These are phyloP conservation scores for Coniella vitis DNA, from an alignment of 2,329 filamentous ascomycete genomes.

Conservation along the genomic window DNA sequence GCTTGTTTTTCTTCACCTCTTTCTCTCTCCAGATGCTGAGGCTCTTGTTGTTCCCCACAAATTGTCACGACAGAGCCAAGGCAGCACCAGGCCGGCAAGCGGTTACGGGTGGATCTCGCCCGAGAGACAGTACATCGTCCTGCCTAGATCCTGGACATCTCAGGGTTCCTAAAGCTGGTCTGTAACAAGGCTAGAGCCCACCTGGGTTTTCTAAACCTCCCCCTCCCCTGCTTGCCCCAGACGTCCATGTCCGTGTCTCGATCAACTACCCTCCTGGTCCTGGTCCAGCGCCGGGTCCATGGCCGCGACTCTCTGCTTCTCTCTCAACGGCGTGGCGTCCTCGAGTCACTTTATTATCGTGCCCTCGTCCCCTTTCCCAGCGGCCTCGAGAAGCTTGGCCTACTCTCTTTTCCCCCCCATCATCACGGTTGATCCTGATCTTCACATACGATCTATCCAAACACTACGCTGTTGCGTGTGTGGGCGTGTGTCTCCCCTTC, in stretches of 20 bases:
- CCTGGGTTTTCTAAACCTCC: conserved; percentile 26
- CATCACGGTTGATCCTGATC: conserved; percentile 19
- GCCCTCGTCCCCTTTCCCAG: conserved; percentile 19
- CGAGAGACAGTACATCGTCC: conserved; percentile 7
- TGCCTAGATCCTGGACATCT: conserved; percentile 2
- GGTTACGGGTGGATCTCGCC: conserved; percentile 13
- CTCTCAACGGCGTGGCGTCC: background rate
- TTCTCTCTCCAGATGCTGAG: background rate
- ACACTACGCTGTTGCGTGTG: conserved; percentile 25
- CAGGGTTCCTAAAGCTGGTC: conserved; percentile 19
- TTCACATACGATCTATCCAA: conserved; percentile 10
- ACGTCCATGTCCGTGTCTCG: conserved; percentile 29
- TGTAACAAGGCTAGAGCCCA: conserved; percentile 37
- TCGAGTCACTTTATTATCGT: conserved; percentile 13
- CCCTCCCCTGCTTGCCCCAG: conserved; percentile 25
- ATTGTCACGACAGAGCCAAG: conserved; percentile 7
- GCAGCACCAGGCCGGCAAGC: conserved; percentile 10
- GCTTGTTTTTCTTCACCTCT: background rate
- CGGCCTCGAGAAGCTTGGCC: conserved; percentile 21
- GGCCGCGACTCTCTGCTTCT: no score
- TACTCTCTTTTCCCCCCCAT: conserved; percentile 23
- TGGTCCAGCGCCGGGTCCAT: conserved; percentile 16
- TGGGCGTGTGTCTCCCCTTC: conserved; percentile 22
- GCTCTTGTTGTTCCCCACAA: conserved; percentile 1
- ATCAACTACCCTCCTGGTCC: conserved; percentile 23